Evolutionary conservation across 768 basidiomycete species (phyloP), one percentile per base, ranked within the genome.

Genomic region (Steccherinum ochraceum): DNA sequence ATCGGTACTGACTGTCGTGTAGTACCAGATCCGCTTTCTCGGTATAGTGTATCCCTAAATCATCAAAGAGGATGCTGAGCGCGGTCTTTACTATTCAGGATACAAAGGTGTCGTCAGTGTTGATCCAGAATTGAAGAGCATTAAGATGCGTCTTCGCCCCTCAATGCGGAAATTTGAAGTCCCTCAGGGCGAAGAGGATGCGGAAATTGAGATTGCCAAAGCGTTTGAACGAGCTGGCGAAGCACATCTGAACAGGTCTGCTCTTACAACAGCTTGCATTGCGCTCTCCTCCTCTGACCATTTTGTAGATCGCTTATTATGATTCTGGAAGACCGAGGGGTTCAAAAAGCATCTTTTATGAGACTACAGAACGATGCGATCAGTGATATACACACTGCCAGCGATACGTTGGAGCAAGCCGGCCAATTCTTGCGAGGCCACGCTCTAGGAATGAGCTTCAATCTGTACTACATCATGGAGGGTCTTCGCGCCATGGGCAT

Each of bases 1-100:
- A 24, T 41, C 12, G 49, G 35, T 59, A 45, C 21, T 39, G 24
- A n/a, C n/a, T n/a, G 11, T 11, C 43, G 40, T 7, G 23, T 25
- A 86, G 76, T 86, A 83, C 62, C 88, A 87, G 68, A 90, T 92
- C 45, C 81, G 91, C 41, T 86, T 92, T 61, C 63, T 92, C 41
- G 90, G 88, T n/a, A n/a, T n/a, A n/a, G n/a, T n/a, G n/a, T n/a
- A n/a, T n/a, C n/a, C n/a, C n/a, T n/a, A n/a, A n/a, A n/a, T n/a
- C n/a, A n/a, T n/a, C n/a, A n/a, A n/a, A n/a, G n/a, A n/a, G n/a
- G n/a, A n/a, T n/a, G n/a, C n/a, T n/a, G n/a, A n/a, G n/a, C n/a
- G n/a, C n/a, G n/a, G n/a, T n/a, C n/a, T n/a, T n/a, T n/a, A n/a
- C n/a, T n/a, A n/a, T n/a, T n/a, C n/a, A n/a, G n/a, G n/a, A n/a